Percentiles rank a stretch among this genome's conserved stretches.
Evolutionary conservation across 176 grass and related monocot species (phyloP).

Genomic region (Triticum turgidum): DNA sequence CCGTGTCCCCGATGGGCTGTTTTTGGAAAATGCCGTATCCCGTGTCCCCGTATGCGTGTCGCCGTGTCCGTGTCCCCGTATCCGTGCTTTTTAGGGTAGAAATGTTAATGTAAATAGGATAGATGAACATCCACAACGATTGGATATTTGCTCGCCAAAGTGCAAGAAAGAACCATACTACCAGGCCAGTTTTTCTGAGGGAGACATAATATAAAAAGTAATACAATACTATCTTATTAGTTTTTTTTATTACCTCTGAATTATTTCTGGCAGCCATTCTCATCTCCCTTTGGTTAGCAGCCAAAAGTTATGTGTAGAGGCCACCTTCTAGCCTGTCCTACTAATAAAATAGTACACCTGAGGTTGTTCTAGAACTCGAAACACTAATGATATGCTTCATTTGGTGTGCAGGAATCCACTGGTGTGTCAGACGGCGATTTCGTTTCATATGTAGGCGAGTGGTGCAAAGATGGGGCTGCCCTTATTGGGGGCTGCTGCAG

Average conservation of each 20-base stretch:
- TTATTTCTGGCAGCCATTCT: neutral
- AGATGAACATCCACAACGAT: neutral
- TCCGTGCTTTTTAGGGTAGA: neutral
- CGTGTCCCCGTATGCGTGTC: no score
- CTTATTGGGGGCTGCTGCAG: slow-evolving; percentile 92
- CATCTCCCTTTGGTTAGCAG: neutral
- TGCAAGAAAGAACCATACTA: neutral
- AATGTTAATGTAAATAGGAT: neutral
- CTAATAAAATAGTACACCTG: neutral
- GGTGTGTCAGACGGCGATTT: slow-evolving; percentile 85
- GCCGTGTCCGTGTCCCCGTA: no score
- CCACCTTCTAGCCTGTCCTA: neutral
- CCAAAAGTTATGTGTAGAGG: neutral
- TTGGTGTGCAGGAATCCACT: slow-evolving; percentile 61
- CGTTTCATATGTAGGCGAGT: slow-evolving; percentile 71
- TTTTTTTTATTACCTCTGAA: neutral
- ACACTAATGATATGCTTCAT: neutral
- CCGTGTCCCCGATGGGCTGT: no score
- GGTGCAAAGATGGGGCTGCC: slow-evolving; percentile 70
- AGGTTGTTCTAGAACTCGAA: neutral
- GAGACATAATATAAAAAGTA: no score
- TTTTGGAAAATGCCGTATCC: no score
- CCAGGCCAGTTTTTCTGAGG: no score
- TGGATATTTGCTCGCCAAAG: neutral
- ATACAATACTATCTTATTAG: neutral